phyloP scores from a whole-genome alignment of 805 yeast species.

The Cyberlindnera mrakii region DNA sequence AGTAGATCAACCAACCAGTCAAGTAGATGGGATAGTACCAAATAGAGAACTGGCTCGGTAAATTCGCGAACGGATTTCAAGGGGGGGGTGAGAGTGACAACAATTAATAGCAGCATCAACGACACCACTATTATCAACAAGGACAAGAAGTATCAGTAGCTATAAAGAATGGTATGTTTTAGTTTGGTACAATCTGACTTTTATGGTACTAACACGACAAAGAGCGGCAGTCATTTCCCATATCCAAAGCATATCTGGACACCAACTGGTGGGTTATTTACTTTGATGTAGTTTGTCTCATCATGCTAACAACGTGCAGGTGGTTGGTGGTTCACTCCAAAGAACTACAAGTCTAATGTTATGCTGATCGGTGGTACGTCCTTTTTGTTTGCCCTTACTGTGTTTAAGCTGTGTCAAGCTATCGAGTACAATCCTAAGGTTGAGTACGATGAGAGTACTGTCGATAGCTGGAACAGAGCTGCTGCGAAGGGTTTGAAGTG shows the following conservation, averaged over 20 bases:
- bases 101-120: background rate
- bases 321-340: constrained; percentile 24
- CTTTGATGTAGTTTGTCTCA: background rate
- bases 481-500: constrained; percentile 14
- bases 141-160: no score
- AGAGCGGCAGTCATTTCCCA: constrained; percentile 20
- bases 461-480: constrained; percentile 20
- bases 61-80: background rate
- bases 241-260: constrained; percentile 24
- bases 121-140: background rate
- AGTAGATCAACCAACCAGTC: no score
- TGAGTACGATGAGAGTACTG: constrained; percentile 16
- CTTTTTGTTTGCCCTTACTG: constrained; percentile 10
- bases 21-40: no score
- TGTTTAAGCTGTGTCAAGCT: constrained; percentile 13
- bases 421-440: constrained; percentile 14
- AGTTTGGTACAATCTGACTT: background rate
- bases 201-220: background rate
- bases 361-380: constrained; percentile 11
- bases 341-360: constrained; percentile 18
- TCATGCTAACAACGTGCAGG: constrained; percentile 16
- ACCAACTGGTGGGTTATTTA: constrained; percentile 20
- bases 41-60: background rate
- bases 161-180: no score
- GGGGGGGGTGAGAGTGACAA: background rate